phyloP scores from a whole-genome alignment of 495 filamentous ascomycete species.

The Penicillium silybi region DNA sequence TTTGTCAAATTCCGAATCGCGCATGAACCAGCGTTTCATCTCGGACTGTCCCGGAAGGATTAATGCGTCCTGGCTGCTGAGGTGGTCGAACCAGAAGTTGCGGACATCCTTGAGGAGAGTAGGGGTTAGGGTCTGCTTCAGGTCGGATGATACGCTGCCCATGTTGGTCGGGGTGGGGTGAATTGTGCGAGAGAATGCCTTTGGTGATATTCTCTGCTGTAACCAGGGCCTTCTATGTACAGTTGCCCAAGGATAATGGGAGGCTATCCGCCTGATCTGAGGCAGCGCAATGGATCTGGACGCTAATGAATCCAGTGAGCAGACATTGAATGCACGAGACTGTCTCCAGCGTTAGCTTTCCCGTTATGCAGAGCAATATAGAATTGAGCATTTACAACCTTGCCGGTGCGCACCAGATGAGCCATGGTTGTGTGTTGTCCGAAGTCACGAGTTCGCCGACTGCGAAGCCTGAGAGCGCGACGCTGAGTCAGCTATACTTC shows the following conservation, averaged over 20 bases:
- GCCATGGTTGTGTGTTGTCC: background rate
- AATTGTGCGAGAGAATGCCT: background rate
- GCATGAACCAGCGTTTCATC: slow-evolving; percentile 26
- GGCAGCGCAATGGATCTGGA: background rate
- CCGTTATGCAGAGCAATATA: background rate
- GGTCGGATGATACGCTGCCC: background rate
- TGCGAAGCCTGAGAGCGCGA: background rate
- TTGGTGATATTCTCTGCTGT: background rate
- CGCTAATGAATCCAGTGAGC: background rate
- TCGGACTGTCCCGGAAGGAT: slow-evolving; percentile 17
- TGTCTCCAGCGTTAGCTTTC: background rate
- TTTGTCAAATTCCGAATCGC: slow-evolving; percentile 24
- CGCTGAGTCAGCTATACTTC: background rate
- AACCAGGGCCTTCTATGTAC: background rate
- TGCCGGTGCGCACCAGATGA: slow-evolving; percentile 2
- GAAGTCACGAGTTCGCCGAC: background rate
- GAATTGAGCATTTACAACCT: background rate
- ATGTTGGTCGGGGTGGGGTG: slow-evolving; percentile 7
- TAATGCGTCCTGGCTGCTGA: slow-evolving; percentile 9
- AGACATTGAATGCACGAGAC: background rate
- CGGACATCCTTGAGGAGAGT: slow-evolving; percentile 18
- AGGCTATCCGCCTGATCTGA: background rate
- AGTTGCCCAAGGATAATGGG: background rate
- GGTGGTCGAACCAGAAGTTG: slow-evolving; percentile 24
- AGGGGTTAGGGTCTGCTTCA: slow-evolving; percentile 21